Evolutionary conservation across 768 basidiomycete species (phyloP), one percentile per base, ranked within the genome.

Genomic region (Rhodotorula kratochvilovae): DNA sequence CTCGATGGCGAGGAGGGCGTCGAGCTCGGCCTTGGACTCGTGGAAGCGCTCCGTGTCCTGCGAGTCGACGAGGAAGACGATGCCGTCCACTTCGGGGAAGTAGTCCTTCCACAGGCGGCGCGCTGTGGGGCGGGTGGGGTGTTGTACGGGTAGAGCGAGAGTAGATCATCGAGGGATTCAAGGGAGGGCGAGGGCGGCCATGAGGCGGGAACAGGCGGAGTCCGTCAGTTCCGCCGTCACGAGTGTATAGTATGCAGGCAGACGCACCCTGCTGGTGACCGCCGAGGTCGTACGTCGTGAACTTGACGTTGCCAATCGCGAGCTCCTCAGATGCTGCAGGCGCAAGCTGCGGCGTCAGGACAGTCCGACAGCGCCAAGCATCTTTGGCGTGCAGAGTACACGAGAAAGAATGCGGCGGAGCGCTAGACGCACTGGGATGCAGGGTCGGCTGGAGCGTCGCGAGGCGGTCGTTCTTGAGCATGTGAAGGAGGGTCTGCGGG

Each of bases 81-180:
- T 97, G 27, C 92, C 95, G 78, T 99, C 93, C 54, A 98, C 96
- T 81, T 98, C 96, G 61, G 96, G 96, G 88, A 99, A 98, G 84
- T 98, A 99, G 82, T 99, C 94, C 68, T 93, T 88, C 96, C 96
- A 99, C 80, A 98, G 89, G 76, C 96, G 91, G 76, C 96, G 94
- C 64, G 96, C 96, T 87, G 77, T 33, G 42, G 48, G 50, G 63
- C 35, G 43, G 7, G 15, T 57, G 63, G 31, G 51, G 62, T 43
- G 66, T 67, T 60, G 45, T 57, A 43, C 43, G 27, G 13, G 33
- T 17, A 17, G 53, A n/a, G n/a, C n/a, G n/a, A n/a, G n/a, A n/a
- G n/a, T n/a, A n/a, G n/a, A n/a, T n/a, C n/a, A n/a, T n/a, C n/a
- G n/a, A n/a, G n/a, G n/a, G n/a, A n/a, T n/a, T n/a, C n/a, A n/a